These are phyloP conservation scores for Cyclocybe cylindracea DNA, from an alignment of 768 basidiomycete species.

Conservation along the genomic window DNA sequence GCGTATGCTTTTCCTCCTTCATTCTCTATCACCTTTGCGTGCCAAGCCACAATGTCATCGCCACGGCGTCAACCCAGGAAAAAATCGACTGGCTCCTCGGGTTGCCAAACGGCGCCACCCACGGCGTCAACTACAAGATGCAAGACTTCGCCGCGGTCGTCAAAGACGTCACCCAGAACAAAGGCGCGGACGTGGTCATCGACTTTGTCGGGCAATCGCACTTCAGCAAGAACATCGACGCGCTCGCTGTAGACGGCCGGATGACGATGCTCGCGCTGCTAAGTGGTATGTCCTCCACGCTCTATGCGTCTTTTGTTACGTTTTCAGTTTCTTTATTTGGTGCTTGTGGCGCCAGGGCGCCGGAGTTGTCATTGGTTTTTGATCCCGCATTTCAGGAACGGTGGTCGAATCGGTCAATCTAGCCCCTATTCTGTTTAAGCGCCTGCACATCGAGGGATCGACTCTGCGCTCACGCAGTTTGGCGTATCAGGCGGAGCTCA, in stretches of 20 bases:
- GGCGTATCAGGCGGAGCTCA: slow-evolving; percentile 78
- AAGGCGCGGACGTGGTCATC: slow-evolving; percentile 82
- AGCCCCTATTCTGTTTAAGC: slow-evolving; percentile 73
- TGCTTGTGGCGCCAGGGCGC: no score
- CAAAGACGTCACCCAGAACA: slow-evolving; percentile 62
- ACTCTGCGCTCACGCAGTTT: slow-evolving; percentile 75
- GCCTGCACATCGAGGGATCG: slow-evolving; percentile 86
- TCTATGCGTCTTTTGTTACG: background rate
- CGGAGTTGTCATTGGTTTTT: slow-evolving; percentile 9
- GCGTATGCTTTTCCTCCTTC: background rate
- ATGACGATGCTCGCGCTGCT: slow-evolving; percentile 70
- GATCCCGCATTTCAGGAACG: slow-evolving; percentile 39
- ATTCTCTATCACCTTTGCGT: slow-evolving; percentile 4
- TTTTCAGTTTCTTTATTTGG: background rate
- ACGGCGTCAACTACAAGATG: slow-evolving; percentile 83
- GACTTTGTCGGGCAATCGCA: slow-evolving; percentile 83
- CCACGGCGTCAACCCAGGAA: slow-evolving; percentile 82
- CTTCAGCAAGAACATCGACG: slow-evolving; percentile 71
- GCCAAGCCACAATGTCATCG: slow-evolving; percentile 66
- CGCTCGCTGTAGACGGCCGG: slow-evolving; percentile 69
- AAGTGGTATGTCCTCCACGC: slow-evolving; percentile 50
- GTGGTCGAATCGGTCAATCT: slow-evolving; percentile 57
- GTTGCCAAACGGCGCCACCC: slow-evolving; percentile 69
- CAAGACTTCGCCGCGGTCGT: slow-evolving; percentile 78
- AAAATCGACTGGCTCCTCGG: slow-evolving; percentile 78